Evolutionary conservation across 805 yeast species (phyloP), one percentile per base, ranked within the genome.

Genomic region (Kluyveromyces wickerhamii): DNA sequence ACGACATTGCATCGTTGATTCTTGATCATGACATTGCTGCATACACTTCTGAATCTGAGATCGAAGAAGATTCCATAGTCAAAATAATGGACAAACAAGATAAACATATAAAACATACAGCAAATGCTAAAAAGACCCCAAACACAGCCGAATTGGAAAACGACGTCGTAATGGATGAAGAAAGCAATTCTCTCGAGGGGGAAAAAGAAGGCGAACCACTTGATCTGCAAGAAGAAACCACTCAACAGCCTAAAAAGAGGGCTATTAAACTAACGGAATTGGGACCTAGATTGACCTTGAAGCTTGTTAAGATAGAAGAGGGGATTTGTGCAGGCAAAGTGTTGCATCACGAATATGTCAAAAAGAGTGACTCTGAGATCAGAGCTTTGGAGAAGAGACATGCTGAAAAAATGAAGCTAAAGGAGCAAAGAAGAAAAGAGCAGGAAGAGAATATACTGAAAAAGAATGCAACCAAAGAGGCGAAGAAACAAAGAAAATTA

Each of bases 251-350:
- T 19, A 66, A 62, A 35, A 87, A 86, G 60, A 75, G 83, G 50
- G 97, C 98, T 1, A 84, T 92, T 47, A 88, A 86, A 56, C 67
- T 92, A 33, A 84, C 89, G 1, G 98, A 92, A 59, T 65, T 89
- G 32, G 98, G 98, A 0, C 98, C 98, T 23, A 71, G 98, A 45
- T 61, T 92, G 59, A 75, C 73, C 46, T 64, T 92, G 59, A 66
- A 76, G 34, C 64, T 92, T 38, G 64, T 80, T 32, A 92, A 92
- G 63, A 84, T 92, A 35, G 96, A 89, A 60, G 97, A 89, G 52
- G 95, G 92, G 12, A 72, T 84, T 15, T 89, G 96, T 39, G 66
- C 78, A 0, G 95, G 96, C 34, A 88, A 85, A 62, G 85, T 92
- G 12, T 59, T 92, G 41, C 85, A 82, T 60, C 98, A 92, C 56